Percentiles rank a stretch among this genome's conserved stretches.
Evolutionary conservation across 2,329 filamentous ascomycete genomes (phyloP).

Genomic region (Blastomyces emzantsi): DNA sequence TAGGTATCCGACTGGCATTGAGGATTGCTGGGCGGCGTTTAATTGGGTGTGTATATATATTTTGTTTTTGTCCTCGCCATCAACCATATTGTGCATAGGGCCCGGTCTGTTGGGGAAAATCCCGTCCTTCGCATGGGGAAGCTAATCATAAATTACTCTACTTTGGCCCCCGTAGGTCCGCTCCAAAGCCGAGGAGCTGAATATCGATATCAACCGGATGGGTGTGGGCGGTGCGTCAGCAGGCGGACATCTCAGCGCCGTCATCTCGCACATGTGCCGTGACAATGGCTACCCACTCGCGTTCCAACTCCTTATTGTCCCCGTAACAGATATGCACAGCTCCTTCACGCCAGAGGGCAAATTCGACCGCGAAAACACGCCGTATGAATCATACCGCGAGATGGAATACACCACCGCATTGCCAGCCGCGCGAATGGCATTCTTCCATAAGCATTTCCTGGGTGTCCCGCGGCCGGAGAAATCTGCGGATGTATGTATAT

Average conservation of each 20-base stretch:
- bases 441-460: slow-evolving; percentile 33
- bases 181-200: slow-evolving; percentile 27
- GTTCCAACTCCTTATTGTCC: slow-evolving; percentile 32
- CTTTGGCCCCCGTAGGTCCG: slow-evolving; percentile 22
- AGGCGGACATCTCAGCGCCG: slow-evolving; percentile 34
- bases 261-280: slow-evolving; percentile 32
- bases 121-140: too few species aligned
- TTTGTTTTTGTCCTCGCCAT: too few species aligned
- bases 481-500: slow-evolving; percentile 28
- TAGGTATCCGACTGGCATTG: slow-evolving; percentile 30
- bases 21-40: slow-evolving; percentile 35
- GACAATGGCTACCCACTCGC: slow-evolving; percentile 29
- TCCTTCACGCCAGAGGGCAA: slow-evolving; percentile 29
- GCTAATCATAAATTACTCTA: slow-evolving; percentile 9
- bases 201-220: slow-evolving; percentile 28
- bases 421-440: slow-evolving; percentile 31
- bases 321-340: slow-evolving; percentile 30
- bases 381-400: slow-evolving; percentile 34
- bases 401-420: slow-evolving; percentile 31
- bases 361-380: slow-evolving; percentile 29
- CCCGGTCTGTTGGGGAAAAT: too few species aligned
- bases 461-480: slow-evolving; percentile 29
- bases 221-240: slow-evolving; percentile 35
- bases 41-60: slow-evolving; percentile 27
- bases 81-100: too few species aligned